Percentiles rank a stretch among this genome's conserved stretches.
These are phyloP conservation scores for Amanita pallidorosea DNA, from an alignment of 768 basidiomycete genomes.

Conservation along the genomic window DNA sequence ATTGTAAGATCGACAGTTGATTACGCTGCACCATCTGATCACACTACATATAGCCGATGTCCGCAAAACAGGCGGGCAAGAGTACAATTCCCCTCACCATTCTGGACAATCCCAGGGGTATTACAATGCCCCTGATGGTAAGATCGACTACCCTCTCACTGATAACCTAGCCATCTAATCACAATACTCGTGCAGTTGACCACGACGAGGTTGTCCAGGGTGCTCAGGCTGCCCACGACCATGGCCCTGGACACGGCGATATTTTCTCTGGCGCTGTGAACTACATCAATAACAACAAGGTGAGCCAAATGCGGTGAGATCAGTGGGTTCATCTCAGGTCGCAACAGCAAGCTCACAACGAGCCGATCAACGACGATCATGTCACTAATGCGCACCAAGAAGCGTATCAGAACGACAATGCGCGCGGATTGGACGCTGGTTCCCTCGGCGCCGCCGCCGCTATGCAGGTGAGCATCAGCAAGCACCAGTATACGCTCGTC, in stretches of 20 bases:
- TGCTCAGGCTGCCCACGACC: constrained; percentile 43
- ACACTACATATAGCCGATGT: background rate
- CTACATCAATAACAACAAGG: constrained; percentile 44
- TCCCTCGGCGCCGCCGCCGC: constrained; percentile 74
- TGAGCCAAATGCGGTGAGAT: constrained; percentile 11
- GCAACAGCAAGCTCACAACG: constrained; percentile 36
- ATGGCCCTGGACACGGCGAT: constrained; percentile 46
- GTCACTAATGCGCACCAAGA: constrained; percentile 50
- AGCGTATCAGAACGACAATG: constrained; percentile 47
- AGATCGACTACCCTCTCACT: constrained; percentile 6
- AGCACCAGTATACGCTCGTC: background rate
- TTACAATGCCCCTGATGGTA: constrained; percentile 19
- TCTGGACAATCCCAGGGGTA: constrained; percentile 15
- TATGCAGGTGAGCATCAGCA: constrained; percentile 37
- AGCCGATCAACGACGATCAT: constrained; percentile 57
- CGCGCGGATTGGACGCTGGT: constrained; percentile 42
- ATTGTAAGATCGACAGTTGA: constrained; percentile 16
- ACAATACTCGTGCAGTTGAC: constrained; percentile 35
- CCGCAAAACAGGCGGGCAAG: background rate
- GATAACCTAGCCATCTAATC: no score
- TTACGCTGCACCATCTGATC: background rate
- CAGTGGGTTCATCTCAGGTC: background rate
- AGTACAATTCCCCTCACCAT: background rate
- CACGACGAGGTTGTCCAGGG: constrained; percentile 47
- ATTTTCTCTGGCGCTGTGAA: constrained; percentile 46